Percentiles rank a stretch among this genome's conserved stretches.
Conservation (phyloP, 305 asterid genomes). For the Fraxinus dipetala region DNA sequence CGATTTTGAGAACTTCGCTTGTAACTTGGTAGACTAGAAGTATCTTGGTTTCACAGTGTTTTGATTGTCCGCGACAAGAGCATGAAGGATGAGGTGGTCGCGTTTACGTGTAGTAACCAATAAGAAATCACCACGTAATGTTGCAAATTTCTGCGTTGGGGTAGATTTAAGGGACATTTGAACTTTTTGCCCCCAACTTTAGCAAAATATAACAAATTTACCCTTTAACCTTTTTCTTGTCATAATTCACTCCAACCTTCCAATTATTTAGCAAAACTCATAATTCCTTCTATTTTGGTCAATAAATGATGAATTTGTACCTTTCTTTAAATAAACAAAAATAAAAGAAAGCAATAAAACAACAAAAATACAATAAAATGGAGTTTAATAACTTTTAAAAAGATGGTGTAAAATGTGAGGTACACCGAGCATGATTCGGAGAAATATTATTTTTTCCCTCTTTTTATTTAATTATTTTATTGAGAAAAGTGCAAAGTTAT, state of each 20-base stretch:
- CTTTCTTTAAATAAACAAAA: not conserved
- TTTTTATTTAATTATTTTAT: too few species aligned
- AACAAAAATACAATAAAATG: too few species aligned
- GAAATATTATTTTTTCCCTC: not conserved
- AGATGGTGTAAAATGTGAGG: too few species aligned
- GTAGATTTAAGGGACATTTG: not conserved
- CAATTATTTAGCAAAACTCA: not conserved
- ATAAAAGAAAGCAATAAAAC: not conserved
- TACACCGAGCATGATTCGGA: not conserved
- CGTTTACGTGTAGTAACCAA: not conserved
- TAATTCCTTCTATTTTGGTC: not conserved
- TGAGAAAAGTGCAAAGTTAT: too few species aligned
- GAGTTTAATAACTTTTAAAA: not conserved
- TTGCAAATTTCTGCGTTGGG: not conserved
- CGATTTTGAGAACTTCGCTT: not conserved
- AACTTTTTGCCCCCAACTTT: not conserved
- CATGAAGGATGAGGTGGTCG: not conserved
- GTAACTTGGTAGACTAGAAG: not conserved
- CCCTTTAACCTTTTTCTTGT: not conserved
- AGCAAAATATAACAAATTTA: not conserved
- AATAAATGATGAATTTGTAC: not conserved
- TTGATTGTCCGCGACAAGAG: not conserved
- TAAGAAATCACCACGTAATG: not conserved
- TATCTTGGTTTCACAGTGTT: not conserved
- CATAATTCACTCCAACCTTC: not conserved